Evolutionary conservation across 2,329 filamentous ascomycete species (phyloP).

Genomic region (Penicillium sclerotiorum): DNA sequence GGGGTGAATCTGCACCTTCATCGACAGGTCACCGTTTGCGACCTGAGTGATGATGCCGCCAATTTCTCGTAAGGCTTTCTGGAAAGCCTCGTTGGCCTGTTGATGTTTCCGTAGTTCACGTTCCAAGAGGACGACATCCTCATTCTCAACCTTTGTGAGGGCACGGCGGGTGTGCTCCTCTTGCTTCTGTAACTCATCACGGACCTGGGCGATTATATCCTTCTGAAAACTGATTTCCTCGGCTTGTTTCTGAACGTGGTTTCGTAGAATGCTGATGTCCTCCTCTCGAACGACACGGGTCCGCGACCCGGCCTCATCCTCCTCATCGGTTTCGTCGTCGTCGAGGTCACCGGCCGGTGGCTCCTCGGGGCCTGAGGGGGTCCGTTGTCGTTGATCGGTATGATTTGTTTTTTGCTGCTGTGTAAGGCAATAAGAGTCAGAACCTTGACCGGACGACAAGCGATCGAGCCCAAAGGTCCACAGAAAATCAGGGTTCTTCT

Average conservation of each 20-base stretch:
- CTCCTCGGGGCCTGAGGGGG: conserved; percentile 35
- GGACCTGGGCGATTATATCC: conserved; percentile 81
- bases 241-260: conserved; percentile 91
- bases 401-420: conserved; percentile 43
- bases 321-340: conserved; percentile 40
- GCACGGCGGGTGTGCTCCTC: conserved; percentile 82
- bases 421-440: conserved; percentile 36
- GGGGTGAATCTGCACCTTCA: conserved; percentile 93
- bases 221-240: conserved; percentile 87
- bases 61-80: conserved; percentile 94
- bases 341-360: conserved; percentile 32
- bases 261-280: conserved; percentile 80
- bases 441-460: conserved; percentile 36
- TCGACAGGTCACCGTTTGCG: conserved; percentile 90
- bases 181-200: conserved; percentile 81
- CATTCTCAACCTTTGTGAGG: conserved; percentile 78
- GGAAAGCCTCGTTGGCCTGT: conserved; percentile 97
- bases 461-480: conserved; percentile 38
- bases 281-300: conserved; percentile 67
- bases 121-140: conserved; percentile 86
- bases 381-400: conserved; percentile 40
- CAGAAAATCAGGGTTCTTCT: conserved; percentile 39
- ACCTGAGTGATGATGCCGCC: conserved; percentile 97
- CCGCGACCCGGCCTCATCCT: conserved; percentile 56
- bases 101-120: conserved; percentile 95